Base-by-base conservation (phyloP, 352 stramenopile species). In the Thalassiosira hispida region DNA sequence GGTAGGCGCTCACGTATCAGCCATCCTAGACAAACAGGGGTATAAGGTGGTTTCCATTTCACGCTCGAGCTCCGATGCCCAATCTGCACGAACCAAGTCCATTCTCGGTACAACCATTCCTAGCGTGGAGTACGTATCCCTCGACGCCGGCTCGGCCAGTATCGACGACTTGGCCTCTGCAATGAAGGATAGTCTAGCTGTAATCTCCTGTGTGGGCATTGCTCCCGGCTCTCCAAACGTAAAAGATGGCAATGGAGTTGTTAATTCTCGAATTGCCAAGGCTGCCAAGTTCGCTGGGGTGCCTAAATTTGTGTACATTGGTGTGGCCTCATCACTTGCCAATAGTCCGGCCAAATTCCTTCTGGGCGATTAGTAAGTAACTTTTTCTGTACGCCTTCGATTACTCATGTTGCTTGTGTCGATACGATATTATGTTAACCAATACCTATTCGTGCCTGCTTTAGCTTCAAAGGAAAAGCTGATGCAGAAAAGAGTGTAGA, bases 181-280 rank as follows among this genome's bases (percentile, higher is more conserved):
- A 8, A 31, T 77, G 25, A 73, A 73, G 18, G 68, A 44, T 44
- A 35, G 25, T 31, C 27, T 22, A 23, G 38, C 57, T 29, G 68
- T 73, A 5, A 38, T 77, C 6, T 67, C 46, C 18, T 77, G 68
- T 62, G 68, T 77, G 14, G 68, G 68, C n/a, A 44, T 73, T 9
- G 27, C 33, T 22, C 68, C 68, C 2, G 68, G 57, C 0, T 27
- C n/a, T 33, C 33, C 47, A 22, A 70, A 59, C 27, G 25, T 60
- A 52, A 20, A 47, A 8, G 68, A 20, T 3, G 68, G 68, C 2
- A 77, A 77, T 56, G 68, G 68, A 9, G 53, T 27, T 16, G 68
- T 72, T 3, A 77, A 77, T 56, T 33, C 35, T 16, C 46, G 46
- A n/a, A 77, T 77, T 49, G 68, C 68, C 9, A 44, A 77, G 35